Conservation (phyloP, 257 asterid species). For the Solanum megistacrolobum region DNA sequence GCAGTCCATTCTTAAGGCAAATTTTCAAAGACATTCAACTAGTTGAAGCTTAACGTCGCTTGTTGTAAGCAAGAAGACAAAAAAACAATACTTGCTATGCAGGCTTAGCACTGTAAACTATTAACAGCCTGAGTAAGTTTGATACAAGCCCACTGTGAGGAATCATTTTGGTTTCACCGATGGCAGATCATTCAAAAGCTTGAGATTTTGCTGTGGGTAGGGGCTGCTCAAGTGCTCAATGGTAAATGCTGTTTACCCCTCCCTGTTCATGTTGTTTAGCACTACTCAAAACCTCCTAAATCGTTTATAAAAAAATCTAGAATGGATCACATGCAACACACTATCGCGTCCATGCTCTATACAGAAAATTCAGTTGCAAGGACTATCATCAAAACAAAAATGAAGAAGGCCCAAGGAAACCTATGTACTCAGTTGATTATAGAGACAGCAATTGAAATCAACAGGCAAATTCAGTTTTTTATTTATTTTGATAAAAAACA, state of each 20-base stretch:
- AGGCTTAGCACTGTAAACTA: neutral
- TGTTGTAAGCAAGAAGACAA: neutral
- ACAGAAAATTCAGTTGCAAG: neutral
- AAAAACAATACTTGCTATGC: neutral
- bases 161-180: neutral
- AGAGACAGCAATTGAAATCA: neutral
- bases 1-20: neutral
- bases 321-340: neutral
- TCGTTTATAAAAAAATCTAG: neutral
- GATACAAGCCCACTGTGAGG: neutral
- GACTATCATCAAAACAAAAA: neutral
- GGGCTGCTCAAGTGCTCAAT: neutral
- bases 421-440: neutral
- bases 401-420: neutral
- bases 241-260: neutral
- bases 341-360: neutral
- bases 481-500: neutral
- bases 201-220: neutral
- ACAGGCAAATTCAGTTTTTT: neutral
- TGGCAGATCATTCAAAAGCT: neutral
- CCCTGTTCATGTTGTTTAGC: neutral
- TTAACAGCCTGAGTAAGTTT: neutral
- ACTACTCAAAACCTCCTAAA: neutral
- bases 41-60: neutral
- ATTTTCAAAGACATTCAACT: neutral